phyloP scores from a whole-genome alignment of 1,284 basidiomycete genomes.

The Athelia sp. region DNA sequence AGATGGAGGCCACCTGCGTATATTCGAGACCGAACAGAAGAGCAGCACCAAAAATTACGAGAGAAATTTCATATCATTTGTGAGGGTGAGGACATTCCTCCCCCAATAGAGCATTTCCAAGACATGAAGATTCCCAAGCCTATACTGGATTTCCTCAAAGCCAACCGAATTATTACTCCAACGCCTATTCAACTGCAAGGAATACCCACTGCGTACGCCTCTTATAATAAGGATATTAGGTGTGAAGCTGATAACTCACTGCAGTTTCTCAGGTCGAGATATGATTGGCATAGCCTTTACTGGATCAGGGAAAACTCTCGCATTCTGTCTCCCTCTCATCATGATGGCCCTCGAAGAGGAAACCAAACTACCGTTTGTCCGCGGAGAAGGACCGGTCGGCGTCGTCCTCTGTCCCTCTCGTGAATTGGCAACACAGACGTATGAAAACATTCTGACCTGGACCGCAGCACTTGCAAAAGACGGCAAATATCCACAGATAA shows the following conservation, averaged over 20 bases:
- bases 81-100: slow-evolving; percentile 91
- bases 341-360: slow-evolving; percentile 96
- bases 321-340: slow-evolving; percentile 91
- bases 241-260: background rate
- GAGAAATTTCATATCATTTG: slow-evolving; percentile 91
- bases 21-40: slow-evolving; percentile 66
- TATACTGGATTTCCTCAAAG: slow-evolving; percentile 78
- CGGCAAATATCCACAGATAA: slow-evolving; percentile 79
- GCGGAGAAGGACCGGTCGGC: slow-evolving; percentile 94
- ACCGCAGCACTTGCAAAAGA: slow-evolving; percentile 76
- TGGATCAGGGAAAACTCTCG: slow-evolving; percentile 90
- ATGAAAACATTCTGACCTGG: slow-evolving; percentile 90
- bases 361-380: slow-evolving; percentile 80
- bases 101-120: slow-evolving; percentile 90
- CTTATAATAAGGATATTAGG: background rate
- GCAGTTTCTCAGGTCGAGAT: slow-evolving; percentile 84
- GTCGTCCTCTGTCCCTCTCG: slow-evolving; percentile 94
- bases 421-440: slow-evolving; percentile 93
- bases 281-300: slow-evolving; percentile 95
- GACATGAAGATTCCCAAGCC: slow-evolving; percentile 97
- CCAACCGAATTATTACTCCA: slow-evolving; percentile 82
- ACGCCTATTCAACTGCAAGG: slow-evolving; percentile 98
- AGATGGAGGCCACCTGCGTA: slow-evolving; percentile 90
- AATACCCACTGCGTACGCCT: slow-evolving; percentile 83
- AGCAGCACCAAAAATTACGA: slow-evolving; percentile 72